Evolutionary conservation across 2,329 filamentous ascomycete genomes (phyloP).

Genomic region (Aspergillus flavus): DNA sequence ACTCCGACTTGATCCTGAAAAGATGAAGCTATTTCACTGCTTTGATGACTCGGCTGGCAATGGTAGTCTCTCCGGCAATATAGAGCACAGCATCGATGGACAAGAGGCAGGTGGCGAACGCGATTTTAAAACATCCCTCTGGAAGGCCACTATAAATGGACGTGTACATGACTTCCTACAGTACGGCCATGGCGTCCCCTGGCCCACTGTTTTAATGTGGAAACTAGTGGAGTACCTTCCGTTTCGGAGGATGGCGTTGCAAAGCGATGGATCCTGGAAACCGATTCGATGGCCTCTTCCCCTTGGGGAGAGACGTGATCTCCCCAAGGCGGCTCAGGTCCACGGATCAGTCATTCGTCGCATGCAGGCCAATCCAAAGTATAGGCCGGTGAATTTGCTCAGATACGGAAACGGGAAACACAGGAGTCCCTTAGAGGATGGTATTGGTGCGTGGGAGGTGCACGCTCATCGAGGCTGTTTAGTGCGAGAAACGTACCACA

Average conservation of each 20-base stretch:
- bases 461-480: slow-evolving; percentile 61
- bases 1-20: slow-evolving; percentile 61
- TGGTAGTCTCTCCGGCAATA: no score
- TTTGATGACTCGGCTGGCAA: slow-evolving; percentile 19
- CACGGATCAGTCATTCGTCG: slow-evolving; percentile 72
- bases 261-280: slow-evolving; percentile 58
- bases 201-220: slow-evolving; percentile 62
- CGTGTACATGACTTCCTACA: slow-evolving; percentile 68
- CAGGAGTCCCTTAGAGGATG: slow-evolving; percentile 57
- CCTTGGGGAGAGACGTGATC: slow-evolving; percentile 70
- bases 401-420: slow-evolving; percentile 66
- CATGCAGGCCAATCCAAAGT: slow-evolving; percentile 62
- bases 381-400: slow-evolving; percentile 73
- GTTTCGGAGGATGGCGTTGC: slow-evolving; percentile 73
- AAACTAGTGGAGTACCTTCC: slow-evolving; percentile 75
- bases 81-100: no score
- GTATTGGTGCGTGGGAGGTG: slow-evolving; percentile 69
- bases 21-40: slow-evolving; percentile 25
- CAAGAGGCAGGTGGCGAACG: no score
- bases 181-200: slow-evolving; percentile 59
- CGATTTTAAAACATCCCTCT: no score
- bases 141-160: slow-evolving; percentile 44
- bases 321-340: slow-evolving; percentile 66
- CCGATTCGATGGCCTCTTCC: slow-evolving; percentile 75
- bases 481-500: slow-evolving; percentile 60